Base-by-base conservation (phyloP, 192 early-diverging fungal genomes). In the Coemansia sp. region DNA sequence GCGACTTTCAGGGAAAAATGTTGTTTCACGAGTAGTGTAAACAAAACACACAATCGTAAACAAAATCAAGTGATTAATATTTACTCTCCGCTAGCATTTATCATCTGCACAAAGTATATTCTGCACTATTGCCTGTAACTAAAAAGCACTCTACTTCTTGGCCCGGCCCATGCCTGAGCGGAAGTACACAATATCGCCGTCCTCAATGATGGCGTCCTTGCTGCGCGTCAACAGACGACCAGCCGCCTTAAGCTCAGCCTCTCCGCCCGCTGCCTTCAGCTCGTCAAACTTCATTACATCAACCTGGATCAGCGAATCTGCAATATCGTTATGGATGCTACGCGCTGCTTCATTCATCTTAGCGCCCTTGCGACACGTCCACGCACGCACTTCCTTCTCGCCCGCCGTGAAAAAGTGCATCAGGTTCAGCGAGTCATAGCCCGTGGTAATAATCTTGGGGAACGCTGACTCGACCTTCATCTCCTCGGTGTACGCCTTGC, bases 401-500 rank as follows among this genome's bases (percentile, higher is more conserved):
- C 96, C 95, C 50, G 86, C 92, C 31, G 95, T 97, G 83, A 97
- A 96, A 82, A 89, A 98, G 84, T 98, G 95, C 71, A 90, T 86
- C 25, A 98, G 79, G 56, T 89, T 82, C 60, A 98, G 84, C 48
- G 91, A 86, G 28, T 84, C 62, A 76, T 98, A 98, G 56, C 96
- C 96, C n/a, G 88, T 84, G 6, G 91, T 83, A 61, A 97, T 91
- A 64, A 98, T 95, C 81, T 92, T 93, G 81, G 90, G 90, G 53
- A 97, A 74, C 24, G 86, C 88, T 60, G 93, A 91, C 38, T 56
- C 58, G n/a, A 83, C 76, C n/a, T 82, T 82, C 36, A 84, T 58
- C 63, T 88, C 84, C 67, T 88, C 89, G n/a, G 86, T 28, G 69
- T 86, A 86, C 44, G 77, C 81, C 24, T 64, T 78, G 46, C 81